Percentiles rank a stretch among this genome's conserved stretches.
Evolutionary conservation across 495 filamentous ascomycete species (phyloP).

Genomic region (Parathielavia hyrcaniae): DNA sequence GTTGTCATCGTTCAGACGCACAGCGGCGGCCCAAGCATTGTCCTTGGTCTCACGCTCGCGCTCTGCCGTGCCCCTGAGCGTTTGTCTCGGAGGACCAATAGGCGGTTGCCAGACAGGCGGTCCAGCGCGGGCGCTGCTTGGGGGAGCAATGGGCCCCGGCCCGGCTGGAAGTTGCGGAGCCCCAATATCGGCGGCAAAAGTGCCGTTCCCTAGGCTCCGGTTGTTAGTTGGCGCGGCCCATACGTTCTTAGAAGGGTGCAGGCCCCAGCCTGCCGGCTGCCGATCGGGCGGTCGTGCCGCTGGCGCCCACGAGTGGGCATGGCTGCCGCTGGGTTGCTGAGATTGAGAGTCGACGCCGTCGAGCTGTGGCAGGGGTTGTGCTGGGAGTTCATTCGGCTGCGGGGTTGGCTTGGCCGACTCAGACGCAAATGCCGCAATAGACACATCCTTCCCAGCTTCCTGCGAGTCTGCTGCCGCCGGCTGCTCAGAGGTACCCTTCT

Average conservation of each 20-base stretch:
- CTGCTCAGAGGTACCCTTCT: slow-evolving; percentile 26
- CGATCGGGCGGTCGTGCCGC: slow-evolving; percentile 32
- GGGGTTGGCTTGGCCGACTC: slow-evolving; percentile 8
- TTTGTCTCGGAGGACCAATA: slow-evolving; percentile 36
- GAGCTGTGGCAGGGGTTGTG: slow-evolving; percentile 9
- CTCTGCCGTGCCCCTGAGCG: not conserved
- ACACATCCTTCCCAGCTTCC: slow-evolving; percentile 3
- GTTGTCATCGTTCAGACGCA: slow-evolving; percentile 24
- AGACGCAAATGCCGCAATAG: slow-evolving; percentile 11
- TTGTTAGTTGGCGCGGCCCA: slow-evolving; percentile 71
- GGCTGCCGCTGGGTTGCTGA: slow-evolving; percentile 17
- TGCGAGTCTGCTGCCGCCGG: slow-evolving; percentile 7
- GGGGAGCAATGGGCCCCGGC: slow-evolving; percentile 43
- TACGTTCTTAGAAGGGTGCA: slow-evolving; percentile 50
- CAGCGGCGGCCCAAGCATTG: slow-evolving; percentile 16
- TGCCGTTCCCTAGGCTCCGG: slow-evolving; percentile 69
- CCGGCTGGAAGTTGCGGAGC: slow-evolving; percentile 37
- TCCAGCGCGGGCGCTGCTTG: slow-evolving; percentile 15
- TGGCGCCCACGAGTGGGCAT: slow-evolving; percentile 22
- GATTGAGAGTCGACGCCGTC: slow-evolving; percentile 18
- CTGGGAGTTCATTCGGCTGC: slow-evolving; percentile 12
- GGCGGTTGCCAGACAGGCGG: slow-evolving; percentile 28
- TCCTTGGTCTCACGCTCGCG: slow-evolving; percentile 10
- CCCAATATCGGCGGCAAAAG: slow-evolving; percentile 60
- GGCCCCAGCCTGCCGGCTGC: slow-evolving; percentile 31